phyloP scores from a whole-genome alignment of 768 basidiomycete species.

The Lactifluus hygrophoroides region DNA sequence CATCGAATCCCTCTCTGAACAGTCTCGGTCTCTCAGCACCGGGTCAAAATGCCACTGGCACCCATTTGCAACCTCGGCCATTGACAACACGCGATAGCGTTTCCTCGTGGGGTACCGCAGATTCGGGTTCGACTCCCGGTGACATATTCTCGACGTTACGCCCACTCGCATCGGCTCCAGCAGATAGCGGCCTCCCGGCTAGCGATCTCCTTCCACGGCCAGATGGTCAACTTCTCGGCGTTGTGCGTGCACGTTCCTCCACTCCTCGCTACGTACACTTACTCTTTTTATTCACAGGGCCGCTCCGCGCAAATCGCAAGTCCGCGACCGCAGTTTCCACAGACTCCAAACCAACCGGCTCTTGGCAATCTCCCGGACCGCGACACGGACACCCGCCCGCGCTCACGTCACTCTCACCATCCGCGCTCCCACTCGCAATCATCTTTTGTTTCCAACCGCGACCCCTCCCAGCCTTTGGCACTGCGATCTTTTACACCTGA shows the following conservation, averaged over 20 bases:
- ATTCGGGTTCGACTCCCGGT: background rate
- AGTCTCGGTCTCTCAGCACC: slow-evolving; percentile 15
- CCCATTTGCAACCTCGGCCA: background rate
- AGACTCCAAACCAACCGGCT: background rate
- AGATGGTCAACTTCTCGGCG: slow-evolving; percentile 17
- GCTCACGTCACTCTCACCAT: background rate
- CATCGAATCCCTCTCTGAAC: slow-evolving; percentile 10
- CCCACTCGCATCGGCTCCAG: background rate
- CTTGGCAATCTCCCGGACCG: background rate
- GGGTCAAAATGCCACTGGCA: background rate
- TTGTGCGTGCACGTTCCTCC: background rate
- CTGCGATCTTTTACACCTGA: background rate
- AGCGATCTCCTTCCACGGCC: slow-evolving; percentile 1
- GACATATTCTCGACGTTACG: slow-evolving; percentile 9
- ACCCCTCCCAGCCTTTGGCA: background rate
- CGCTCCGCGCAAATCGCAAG: slow-evolving; percentile 6
- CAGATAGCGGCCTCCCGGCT: background rate
- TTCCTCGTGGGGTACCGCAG: slow-evolving; percentile 12
- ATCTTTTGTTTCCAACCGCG: background rate
- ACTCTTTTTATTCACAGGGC: background rate
- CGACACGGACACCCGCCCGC: slow-evolving; percentile 1
- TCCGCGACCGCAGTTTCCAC: slow-evolving; percentile 10
- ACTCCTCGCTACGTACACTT: background rate
- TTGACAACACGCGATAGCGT: slow-evolving; percentile 9
- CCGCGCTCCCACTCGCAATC: slow-evolving; percentile 7